Base-by-base conservation (phyloP, 495 filamentous ascomycete species). In the Tuber brumale region DNA sequence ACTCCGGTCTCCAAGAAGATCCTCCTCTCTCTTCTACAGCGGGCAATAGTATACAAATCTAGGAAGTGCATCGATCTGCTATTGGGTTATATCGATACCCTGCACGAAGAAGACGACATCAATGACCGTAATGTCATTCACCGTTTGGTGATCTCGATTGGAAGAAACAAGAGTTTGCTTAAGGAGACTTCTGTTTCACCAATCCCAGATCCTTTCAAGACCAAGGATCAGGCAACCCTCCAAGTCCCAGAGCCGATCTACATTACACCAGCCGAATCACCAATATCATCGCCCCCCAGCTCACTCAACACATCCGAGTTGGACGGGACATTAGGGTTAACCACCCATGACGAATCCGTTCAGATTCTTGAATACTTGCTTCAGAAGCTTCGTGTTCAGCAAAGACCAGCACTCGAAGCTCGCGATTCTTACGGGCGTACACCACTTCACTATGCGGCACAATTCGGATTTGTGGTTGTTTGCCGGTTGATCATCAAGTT, bases 51-150 rank as follows among this genome's bases (percentile, higher is more conserved):
- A 8, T 90, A 89, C 76, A 89, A 89, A 71, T 88, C 93, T 3
- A 90, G 87, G 76, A 80, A 84, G 23, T 94, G 89, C 78, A 91
- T 97, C 75, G 84, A 87, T n/a, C 86, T 86, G 61, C 87, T 97
- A 1, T 84, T 99, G 10, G 85, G 85, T 8, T 85, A 89, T 27
- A 88, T 94, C 45, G 87, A 89, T 9, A 89, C 88, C 4, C 86
- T 98, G 3, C 90, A 96, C 70, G 94, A 97, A 80, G 89, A 92
- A 3, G 91, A 95, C 80, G 95, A 97, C 84, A 92, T 98, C 78
- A 97, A 97, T 84, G 90, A 91, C 79, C 92, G 95, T 16, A 99
- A 97, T 81, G 94, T 93, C 80, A 89, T 99, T 37, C 95, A 99
- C 82, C 90, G 95, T 23, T 86, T 97, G 14, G 91, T 98, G 69